Evolutionary conservation across 1,284 basidiomycete species (phyloP).

Genomic region (Boletus sp.): DNA sequence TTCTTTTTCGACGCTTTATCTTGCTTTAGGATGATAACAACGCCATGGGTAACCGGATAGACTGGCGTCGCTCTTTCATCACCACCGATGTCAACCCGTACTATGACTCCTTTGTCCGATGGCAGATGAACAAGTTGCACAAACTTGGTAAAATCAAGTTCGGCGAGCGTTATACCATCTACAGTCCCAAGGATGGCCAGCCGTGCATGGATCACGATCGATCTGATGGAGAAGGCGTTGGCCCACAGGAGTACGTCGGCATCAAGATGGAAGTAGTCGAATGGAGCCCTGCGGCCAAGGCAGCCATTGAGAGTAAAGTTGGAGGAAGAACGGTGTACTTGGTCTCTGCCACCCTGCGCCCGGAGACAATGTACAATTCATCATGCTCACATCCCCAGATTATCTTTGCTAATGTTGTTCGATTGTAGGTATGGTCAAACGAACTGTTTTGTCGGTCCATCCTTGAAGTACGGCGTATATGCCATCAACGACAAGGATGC

Average conservation of each 20-base stretch:
- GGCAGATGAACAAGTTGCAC: constrained; percentile 96
- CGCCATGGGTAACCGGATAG: constrained; percentile 88
- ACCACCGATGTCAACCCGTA: constrained; percentile 97
- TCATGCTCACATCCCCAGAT: not conserved
- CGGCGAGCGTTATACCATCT: constrained; percentile 97
- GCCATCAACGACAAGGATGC: constrained; percentile 84
- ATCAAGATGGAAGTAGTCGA: constrained; percentile 93
- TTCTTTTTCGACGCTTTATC: constrained; percentile 8
- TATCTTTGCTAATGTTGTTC: constrained; percentile 12
- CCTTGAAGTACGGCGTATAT: constrained; percentile 91
- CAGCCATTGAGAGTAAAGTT: constrained; percentile 61
- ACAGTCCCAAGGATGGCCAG: constrained; percentile 98
- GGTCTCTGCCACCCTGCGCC: constrained; percentile 93
- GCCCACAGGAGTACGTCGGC: constrained; percentile 95
- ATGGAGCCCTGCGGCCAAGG: constrained; percentile 67
- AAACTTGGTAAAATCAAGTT: constrained; percentile 91
- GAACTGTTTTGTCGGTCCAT: constrained; percentile 93
- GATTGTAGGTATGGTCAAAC: constrained; percentile 88
- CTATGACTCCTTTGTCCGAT: constrained; percentile 95
- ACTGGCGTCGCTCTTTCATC: constrained; percentile 95
- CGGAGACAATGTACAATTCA: constrained; percentile 85
- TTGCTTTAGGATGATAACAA: constrained; percentile 69
- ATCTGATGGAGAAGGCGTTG: constrained; percentile 89
- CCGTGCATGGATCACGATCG: constrained; percentile 99
- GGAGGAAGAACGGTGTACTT: constrained; percentile 84